Percentiles rank a stretch among this genome's conserved stretches.
Conservation (phyloP, 805 yeast genomes). For the Cyberlindnera americana region DNA sequence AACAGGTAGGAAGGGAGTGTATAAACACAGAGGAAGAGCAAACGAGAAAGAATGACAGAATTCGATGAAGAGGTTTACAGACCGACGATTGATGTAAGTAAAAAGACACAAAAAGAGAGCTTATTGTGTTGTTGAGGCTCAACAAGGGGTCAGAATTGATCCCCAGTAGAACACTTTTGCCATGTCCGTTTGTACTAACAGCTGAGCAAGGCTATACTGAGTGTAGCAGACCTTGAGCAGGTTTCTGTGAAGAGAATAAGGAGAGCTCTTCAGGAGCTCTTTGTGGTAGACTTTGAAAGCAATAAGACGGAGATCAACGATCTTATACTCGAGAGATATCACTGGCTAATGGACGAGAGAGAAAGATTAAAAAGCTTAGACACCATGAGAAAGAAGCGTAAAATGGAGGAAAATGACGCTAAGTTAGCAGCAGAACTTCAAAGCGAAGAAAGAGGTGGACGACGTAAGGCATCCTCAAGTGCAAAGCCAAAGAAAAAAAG, state of each 20-base stretch:
- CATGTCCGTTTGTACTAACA: neutral
- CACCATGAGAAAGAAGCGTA: slow-evolving; percentile 30
- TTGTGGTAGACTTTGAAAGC: slow-evolving; percentile 48
- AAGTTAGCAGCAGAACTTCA: slow-evolving; percentile 49
- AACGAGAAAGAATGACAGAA: slow-evolving; percentile 8
- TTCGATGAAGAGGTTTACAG: slow-evolving; percentile 32
- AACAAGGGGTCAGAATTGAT: too few relatives aligned
- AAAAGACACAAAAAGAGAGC: too few relatives aligned
- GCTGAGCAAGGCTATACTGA: slow-evolving; percentile 57
- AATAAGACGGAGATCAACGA: slow-evolving; percentile 56
- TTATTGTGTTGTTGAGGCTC: too few relatives aligned
- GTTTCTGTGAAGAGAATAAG: slow-evolving; percentile 71
- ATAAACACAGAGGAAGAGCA: neutral
- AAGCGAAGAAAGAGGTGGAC: slow-evolving; percentile 23
- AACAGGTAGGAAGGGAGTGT: too few relatives aligned
- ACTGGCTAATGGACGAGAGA: slow-evolving; percentile 38
- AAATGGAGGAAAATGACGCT: slow-evolving; percentile 47
- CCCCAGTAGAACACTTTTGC: too few relatives aligned
- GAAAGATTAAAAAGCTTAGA: slow-evolving; percentile 28
- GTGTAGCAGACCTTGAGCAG: slow-evolving; percentile 64
- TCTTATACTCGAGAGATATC: slow-evolving; percentile 55
- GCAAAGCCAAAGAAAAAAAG: slow-evolving; percentile 14
- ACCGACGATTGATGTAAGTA: slow-evolving; percentile 66
- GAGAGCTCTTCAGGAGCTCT: slow-evolving; percentile 67
- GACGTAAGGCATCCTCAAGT: slow-evolving; percentile 11